A percentile compares a stretch with the other conserved stretches of the same genome.
These are phyloP conservation scores for Gnomoniopsis smithogilvyi DNA, from an alignment of 2,329 filamentous ascomycete species.

Conservation along the genomic window DNA sequence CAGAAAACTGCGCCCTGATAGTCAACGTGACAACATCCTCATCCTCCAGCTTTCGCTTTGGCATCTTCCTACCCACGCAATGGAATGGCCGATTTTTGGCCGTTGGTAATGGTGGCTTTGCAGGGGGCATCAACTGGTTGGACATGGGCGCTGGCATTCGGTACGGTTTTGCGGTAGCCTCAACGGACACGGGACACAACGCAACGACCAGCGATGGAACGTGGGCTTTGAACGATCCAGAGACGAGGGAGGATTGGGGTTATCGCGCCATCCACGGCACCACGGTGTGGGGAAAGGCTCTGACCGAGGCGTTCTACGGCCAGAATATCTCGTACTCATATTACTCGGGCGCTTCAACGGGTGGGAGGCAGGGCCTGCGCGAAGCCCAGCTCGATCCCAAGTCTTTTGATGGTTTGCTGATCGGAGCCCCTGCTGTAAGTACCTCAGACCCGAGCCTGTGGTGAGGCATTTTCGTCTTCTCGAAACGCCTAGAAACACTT, in stretches of 20 bases:
- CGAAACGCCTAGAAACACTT: too few species aligned
- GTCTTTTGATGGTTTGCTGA: conserved; percentile 56
- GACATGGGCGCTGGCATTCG: conserved; percentile 28
- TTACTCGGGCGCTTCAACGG: conserved; percentile 57
- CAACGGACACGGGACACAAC: conserved; percentile 42
- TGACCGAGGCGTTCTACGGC: conserved; percentile 48
- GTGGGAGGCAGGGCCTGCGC: conserved; percentile 56
- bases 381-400: conserved; percentile 50
- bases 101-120: conserved; percentile 37
- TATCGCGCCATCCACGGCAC: conserved; percentile 46
- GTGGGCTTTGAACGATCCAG: conserved; percentile 37
- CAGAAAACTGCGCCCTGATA: conserved; percentile 36
- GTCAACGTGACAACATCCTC: conserved; percentile 30
- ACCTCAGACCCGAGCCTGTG: too few species aligned
- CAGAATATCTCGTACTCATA: conserved; percentile 44
- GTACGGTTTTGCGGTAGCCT: conserved; percentile 40
- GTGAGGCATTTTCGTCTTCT: too few species aligned
- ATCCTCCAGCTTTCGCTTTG: conserved; percentile 33
- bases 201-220: conserved; percentile 26
- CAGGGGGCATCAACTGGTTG: conserved; percentile 29
- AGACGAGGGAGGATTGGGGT: conserved; percentile 37
- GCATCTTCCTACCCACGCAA: conserved; percentile 33
- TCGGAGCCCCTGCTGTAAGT: conserved; percentile 38
- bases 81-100: conserved; percentile 36
- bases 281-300: conserved; percentile 43